Conservation (phyloP, 2,329 filamentous ascomycete species). For the Pseudocercospora macadamiae region DNA sequence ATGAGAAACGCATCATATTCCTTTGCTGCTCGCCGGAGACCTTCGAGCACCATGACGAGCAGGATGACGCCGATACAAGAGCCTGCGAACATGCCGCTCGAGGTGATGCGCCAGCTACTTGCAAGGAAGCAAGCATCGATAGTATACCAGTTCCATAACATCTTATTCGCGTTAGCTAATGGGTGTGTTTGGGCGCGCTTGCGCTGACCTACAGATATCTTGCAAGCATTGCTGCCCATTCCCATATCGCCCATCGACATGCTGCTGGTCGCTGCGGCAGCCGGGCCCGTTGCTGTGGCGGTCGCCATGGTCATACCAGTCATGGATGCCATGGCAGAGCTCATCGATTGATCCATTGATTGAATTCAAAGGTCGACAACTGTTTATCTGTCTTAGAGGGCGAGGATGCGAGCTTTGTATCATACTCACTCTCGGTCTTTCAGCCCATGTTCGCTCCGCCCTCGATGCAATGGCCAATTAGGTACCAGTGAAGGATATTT, state of each 20-base stretch:
- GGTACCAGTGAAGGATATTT: too few species aligned
- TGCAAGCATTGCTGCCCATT: conserved; percentile 35
- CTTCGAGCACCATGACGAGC: conserved; percentile 73
- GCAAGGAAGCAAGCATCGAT: conserved; percentile 73
- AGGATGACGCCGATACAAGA: conserved; percentile 77
- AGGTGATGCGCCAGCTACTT: conserved; percentile 69
- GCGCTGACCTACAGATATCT: conserved; percentile 41
- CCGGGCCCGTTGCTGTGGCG: conserved; percentile 16
- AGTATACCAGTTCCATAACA: conserved; percentile 81
- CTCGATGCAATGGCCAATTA: too few species aligned
- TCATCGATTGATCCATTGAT: conserved; percentile 8
- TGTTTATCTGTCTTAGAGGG: too few species aligned
- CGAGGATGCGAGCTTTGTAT: too few species aligned
- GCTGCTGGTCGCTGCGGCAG: conserved; percentile 18
- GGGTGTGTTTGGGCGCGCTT: not conserved
- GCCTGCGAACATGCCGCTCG: conserved; percentile 72
- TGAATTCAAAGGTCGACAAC: not conserved
- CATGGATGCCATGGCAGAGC: conserved; percentile 17
- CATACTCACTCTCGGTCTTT: too few species aligned
- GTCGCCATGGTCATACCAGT: conserved; percentile 19
- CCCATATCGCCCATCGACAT: conserved; percentile 31
- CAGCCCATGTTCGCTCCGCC: too few species aligned
- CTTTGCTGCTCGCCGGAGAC: conserved; percentile 69
- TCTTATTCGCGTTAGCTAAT: conserved; percentile 51
- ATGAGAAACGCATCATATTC: conserved; percentile 66